A percentile compares a stretch with the other conserved stretches of the same genome.
phyloP scores from a whole-genome alignment of 2,329 filamentous ascomycete genomes.

The Botrytis medusae region DNA sequence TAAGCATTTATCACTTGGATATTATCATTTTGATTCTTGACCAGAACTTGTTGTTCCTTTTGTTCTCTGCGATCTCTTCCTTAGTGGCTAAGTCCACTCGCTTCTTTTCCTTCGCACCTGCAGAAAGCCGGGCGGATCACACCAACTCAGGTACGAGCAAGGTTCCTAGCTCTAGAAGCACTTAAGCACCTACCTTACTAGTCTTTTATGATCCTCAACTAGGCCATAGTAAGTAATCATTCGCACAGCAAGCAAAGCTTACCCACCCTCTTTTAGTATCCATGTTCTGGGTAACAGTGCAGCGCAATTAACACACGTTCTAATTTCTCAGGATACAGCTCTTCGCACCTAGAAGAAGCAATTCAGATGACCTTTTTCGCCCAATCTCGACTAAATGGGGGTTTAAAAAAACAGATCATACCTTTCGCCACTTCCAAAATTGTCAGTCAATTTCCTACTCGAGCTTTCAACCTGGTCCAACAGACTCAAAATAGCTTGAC shows the following conservation, averaged over 20 bases:
- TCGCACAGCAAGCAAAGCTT: constrained; percentile 3
- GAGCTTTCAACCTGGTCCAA: neutral
- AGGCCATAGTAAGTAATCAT: neutral
- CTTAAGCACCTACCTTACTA: neutral
- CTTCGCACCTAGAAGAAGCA: constrained; percentile 11
- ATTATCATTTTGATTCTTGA: constrained; percentile 7
- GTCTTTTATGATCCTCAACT: neutral
- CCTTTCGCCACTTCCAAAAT: constrained; percentile 7
- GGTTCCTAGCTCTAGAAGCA: constrained; percentile 23
- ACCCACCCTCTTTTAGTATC: constrained; percentile 2
- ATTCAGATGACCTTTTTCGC: constrained; percentile 15
- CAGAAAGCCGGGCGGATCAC: constrained; percentile 26
- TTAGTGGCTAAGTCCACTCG: constrained; percentile 11
- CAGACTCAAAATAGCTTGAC: constrained; percentile 1
- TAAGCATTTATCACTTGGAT: neutral
- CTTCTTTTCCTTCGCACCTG: constrained; percentile 20
- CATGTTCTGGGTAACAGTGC: neutral
- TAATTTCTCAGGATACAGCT: neutral
- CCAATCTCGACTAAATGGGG: constrained; percentile 5
- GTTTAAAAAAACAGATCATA: neutral
- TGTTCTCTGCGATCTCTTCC: constrained; percentile 15
- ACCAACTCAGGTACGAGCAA: constrained; percentile 32
- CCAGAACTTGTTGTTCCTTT: constrained; percentile 17
- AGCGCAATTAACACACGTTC: constrained; percentile 8
- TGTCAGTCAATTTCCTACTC: constrained; percentile 15